Percentiles rank a stretch among this genome's conserved stretches.
Conservation (phyloP, 129 eudicot genomes). For the Silybum marianum region DNA sequence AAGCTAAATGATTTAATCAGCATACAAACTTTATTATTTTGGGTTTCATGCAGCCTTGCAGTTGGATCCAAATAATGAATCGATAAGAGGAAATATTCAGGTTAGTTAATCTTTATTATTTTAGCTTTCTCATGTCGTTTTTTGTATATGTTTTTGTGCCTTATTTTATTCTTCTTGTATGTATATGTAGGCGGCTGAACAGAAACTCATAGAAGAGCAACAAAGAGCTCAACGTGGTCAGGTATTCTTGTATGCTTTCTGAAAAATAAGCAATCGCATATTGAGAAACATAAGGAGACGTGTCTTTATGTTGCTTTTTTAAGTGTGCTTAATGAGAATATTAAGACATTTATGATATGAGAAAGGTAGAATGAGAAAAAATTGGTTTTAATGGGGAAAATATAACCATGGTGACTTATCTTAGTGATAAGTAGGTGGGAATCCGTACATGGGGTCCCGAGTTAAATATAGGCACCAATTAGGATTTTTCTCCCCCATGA, state of each 20-base stretch:
- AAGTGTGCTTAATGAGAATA: background rate
- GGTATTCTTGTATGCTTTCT: slow-evolving; percentile 35
- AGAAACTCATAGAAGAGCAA: slow-evolving; percentile 60
- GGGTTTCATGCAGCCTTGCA: slow-evolving; percentile 61
- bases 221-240: slow-evolving; percentile 48
- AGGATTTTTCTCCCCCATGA: background rate
- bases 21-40: background rate
- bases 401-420: background rate
- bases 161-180: slow-evolving; percentile 10
- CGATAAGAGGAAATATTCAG: slow-evolving; percentile 76
- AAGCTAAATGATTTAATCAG: background rate
- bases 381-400: background rate
- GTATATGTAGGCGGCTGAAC: slow-evolving; percentile 71
- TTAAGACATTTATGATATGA: background rate
- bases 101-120: slow-evolving; percentile 41
- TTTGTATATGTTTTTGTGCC: background rate
- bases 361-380: background rate
- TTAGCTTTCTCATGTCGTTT: background rate
- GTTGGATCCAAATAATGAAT: slow-evolving; percentile 85
- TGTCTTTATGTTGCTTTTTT: background rate
- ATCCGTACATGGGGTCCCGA: background rate
- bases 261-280: background rate
- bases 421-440: background rate
- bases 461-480: background rate
- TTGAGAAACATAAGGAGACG: background rate